Conservation (phyloP, 2,329 filamentous ascomycete species). For the Gaeumannomyces tritici region DNA sequence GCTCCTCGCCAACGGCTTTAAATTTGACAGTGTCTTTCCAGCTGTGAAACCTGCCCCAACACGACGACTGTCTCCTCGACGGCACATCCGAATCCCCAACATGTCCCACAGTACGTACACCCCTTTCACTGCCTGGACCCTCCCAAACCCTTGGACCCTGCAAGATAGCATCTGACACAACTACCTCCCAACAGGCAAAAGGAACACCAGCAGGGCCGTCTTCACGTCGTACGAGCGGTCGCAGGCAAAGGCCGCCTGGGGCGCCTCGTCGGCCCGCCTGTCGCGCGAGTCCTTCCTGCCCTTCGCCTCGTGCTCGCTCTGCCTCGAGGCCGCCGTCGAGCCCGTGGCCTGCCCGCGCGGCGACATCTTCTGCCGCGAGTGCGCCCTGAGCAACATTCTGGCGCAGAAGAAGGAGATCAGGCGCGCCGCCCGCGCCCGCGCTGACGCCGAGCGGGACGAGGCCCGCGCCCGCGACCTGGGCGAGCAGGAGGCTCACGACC, state of each 20-base stretch:
- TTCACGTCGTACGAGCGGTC: conserved; percentile 89
- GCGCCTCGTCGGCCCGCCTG: conserved; percentile 71
- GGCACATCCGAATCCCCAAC: conserved; percentile 5
- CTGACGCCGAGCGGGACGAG: conserved; percentile 51
- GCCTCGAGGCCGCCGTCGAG: conserved; percentile 68
- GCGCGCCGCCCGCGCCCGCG: conserved; percentile 58
- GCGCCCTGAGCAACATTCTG: conserved; percentile 82
- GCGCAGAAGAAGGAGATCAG: conserved; percentile 88
- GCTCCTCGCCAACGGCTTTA: too few relatives aligned
- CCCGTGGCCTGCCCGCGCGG: conserved; percentile 78
- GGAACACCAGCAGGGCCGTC: conserved; percentile 84
- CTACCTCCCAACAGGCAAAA: conserved; percentile 47
- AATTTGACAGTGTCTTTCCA: neutral
- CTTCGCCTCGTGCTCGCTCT: conserved; percentile 82
- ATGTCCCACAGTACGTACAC: conserved; percentile 40
- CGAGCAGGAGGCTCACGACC: conserved; percentile 59
- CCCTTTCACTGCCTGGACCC: neutral
- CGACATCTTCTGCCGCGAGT: conserved; percentile 93
- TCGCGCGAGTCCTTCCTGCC: conserved; percentile 85
- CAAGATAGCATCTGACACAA: conserved; percentile 2
- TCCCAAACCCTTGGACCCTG: neutral
- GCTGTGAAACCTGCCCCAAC: too few relatives aligned
- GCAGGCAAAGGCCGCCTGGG: conserved; percentile 75
- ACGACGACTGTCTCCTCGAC: neutral
- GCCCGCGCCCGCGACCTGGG: conserved; percentile 49